phyloP scores from a whole-genome alignment of 495 filamentous ascomycete genomes.

The Aspergillus haitiensis region DNA sequence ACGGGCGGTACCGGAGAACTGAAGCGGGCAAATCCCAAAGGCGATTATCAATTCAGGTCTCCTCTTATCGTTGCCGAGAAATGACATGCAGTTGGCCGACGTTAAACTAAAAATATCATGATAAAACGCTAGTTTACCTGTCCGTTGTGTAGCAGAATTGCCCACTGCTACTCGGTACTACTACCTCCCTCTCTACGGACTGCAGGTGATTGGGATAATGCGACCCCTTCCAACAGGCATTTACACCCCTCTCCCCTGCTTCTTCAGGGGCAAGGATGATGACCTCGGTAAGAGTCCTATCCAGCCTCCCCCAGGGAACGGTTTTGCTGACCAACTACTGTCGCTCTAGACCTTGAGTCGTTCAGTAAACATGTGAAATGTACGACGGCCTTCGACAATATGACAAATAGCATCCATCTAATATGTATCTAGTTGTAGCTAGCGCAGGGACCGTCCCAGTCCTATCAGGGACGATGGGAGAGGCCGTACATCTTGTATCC shows the following conservation, averaged over 20 bases:
- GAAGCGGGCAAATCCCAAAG: no score
- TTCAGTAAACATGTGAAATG: conserved; percentile 7
- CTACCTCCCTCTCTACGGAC: no score
- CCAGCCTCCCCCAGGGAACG: neutral
- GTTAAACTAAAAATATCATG: no score
- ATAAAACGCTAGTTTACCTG: no score
- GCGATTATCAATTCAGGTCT: no score
- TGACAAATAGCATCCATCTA: neutral
- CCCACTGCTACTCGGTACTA: no score
- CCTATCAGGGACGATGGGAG: neutral
- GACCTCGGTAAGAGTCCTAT: neutral
- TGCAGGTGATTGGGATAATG: no score
- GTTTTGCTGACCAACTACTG: neutral
- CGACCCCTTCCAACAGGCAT: conserved; percentile 1
- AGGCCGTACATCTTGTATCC: neutral
- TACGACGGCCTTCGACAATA: neutral
- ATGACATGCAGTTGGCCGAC: no score
- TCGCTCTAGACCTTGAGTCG: neutral
- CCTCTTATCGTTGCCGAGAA: no score
- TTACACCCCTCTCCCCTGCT: conserved; percentile 1
- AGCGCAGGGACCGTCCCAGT: neutral
- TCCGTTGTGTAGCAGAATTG: no score
- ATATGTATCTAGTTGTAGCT: neutral
- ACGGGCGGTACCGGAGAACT: no score
- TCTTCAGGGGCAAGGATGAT: conserved; percentile 1